phyloP scores from a whole-genome alignment of 192 early-diverging fungal species.

The Kickxella alabastrina region DNA sequence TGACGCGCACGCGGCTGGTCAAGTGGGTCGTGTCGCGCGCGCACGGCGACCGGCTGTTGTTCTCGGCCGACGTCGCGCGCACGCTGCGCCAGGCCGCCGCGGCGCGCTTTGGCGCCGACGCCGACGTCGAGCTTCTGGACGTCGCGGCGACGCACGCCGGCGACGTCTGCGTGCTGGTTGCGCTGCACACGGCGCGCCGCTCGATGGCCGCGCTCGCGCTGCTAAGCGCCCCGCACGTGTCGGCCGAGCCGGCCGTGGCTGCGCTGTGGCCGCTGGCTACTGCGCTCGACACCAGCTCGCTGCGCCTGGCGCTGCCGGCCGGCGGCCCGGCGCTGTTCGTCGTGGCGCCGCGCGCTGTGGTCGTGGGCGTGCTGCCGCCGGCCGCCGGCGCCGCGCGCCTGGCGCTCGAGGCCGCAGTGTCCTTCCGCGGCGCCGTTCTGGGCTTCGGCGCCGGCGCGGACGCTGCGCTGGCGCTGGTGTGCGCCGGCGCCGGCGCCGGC shows the following conservation, averaged over 20 bases:
- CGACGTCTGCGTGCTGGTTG: constrained; percentile 23
- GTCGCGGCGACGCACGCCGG: constrained; percentile 17
- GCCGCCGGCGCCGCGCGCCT: background rate
- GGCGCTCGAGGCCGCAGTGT: constrained; percentile 26
- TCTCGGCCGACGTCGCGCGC: constrained; percentile 14
- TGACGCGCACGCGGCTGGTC: constrained; percentile 33
- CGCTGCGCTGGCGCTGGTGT: constrained; percentile 19
- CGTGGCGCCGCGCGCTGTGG: constrained; percentile 11
- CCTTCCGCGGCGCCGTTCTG: constrained; percentile 26
- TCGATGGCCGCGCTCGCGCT: constrained; percentile 3
- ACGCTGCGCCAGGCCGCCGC: constrained; percentile 5
- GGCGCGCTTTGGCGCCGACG: constrained; percentile 4
- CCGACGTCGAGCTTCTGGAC: constrained; percentile 16
- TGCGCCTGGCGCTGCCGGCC: constrained; percentile 22
- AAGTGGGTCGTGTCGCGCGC: constrained; percentile 46
- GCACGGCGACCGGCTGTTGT: constrained; percentile 18
- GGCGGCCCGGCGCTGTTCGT: constrained; percentile 26
- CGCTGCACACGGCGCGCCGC: background rate
- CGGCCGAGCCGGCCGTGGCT: constrained; percentile 14
- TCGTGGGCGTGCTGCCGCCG: constrained; percentile 6
- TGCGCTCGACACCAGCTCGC: constrained; percentile 4
- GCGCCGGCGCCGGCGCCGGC: constrained; percentile 26
- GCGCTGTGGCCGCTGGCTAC: constrained; percentile 18
- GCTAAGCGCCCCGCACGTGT: constrained; percentile 15
- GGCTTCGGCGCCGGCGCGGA: constrained; percentile 11